Evolutionary conservation across 1,139 yeast species (phyloP).

Genomic region (Kazachstania sp.): DNA sequence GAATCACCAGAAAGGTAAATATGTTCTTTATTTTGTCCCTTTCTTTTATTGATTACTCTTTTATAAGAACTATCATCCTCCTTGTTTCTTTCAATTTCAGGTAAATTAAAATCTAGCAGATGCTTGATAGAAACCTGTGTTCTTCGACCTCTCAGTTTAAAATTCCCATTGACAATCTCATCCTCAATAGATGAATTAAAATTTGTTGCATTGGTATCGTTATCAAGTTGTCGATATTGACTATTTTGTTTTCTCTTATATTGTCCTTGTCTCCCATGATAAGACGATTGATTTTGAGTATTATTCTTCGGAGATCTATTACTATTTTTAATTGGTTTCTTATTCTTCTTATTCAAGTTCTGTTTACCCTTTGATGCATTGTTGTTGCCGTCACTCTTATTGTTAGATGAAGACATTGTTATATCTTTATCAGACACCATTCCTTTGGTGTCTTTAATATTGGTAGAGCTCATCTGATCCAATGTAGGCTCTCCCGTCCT

Average conservation of each 20-base stretch:
- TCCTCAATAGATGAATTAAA: conserved; percentile 31
- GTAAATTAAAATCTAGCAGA: conserved; percentile 52
- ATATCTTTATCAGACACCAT: neutral
- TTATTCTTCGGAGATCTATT: neutral
- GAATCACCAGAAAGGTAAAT: conserved; percentile 55
- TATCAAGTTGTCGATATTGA: neutral
- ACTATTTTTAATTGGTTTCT: neutral
- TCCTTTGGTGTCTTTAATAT: neutral
- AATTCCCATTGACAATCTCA: conserved; percentile 30
- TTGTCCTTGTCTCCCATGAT: conserved; percentile 9
- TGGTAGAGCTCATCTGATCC: neutral
- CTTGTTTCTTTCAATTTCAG: conserved; percentile 39
- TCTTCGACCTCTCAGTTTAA: conserved; percentile 37
- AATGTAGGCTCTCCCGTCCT: neutral
- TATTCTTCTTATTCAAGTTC: neutral
- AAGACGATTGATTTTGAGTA: conserved; percentile 3
- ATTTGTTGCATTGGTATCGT: neutral
- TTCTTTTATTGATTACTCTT: conserved; percentile 15
- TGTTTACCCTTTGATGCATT: neutral
- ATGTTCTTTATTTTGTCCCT: conserved; percentile 19
- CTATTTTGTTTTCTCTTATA: conserved; percentile 11
- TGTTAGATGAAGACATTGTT: neutral
- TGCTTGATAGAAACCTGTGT: conserved; percentile 60
- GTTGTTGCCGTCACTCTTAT: neutral
- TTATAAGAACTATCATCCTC: conserved; percentile 8